Base-by-base conservation (phyloP, 345 rosid genomes). In the Psidium guajava region DNA sequence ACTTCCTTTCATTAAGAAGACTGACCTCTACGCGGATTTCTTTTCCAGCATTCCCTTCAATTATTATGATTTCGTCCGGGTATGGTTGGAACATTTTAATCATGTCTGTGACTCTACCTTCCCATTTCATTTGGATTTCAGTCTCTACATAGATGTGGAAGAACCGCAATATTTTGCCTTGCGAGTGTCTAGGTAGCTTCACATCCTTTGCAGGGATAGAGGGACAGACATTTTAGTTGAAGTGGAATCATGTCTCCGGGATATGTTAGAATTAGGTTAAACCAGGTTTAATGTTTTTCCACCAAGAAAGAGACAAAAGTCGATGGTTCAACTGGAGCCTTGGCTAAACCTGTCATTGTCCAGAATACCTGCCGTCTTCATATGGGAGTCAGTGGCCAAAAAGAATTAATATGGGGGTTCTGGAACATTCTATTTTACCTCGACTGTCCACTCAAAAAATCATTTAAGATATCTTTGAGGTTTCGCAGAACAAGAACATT, bases 1-100 rank as follows among this genome's bases (percentile, higher is more conserved):
- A 59, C 96, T 95, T 91, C 96, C 97, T 59, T 86, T 75, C 87
- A 88, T 92, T 50, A 92, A 93, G 92, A 88, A 92, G 91, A 93
- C 82, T 81, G 89, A 89, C 83, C 94, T 93, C 87, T 93, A 87
- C 32, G 92, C 91, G 9, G 84, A 89, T 88, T 87, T 87, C 86
- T 97, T 94, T 85, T 82, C 91, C 42, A 84, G 82, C 84, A 87
- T 95, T 81, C 96, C 96, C 54, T 93, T 95, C 92, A 89, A 86
- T 86, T 94, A 94, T 88, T 88, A 90, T 87, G 47, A 89, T 82
- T 91, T 94, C 82, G 74, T 95, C 87, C 82, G 14, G 95, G 98
- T 95, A 91, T 50, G 92, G 87, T 55, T 61, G 51, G 32, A 9
- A 53, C 59, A 69, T 32, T 69, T 69, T 69, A 8, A 36, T 36